Evolutionary conservation across 2,329 filamentous ascomycete genomes (phyloP), one percentile per base, ranked within the genome.

Genomic region (Ascosphaera apis): DNA sequence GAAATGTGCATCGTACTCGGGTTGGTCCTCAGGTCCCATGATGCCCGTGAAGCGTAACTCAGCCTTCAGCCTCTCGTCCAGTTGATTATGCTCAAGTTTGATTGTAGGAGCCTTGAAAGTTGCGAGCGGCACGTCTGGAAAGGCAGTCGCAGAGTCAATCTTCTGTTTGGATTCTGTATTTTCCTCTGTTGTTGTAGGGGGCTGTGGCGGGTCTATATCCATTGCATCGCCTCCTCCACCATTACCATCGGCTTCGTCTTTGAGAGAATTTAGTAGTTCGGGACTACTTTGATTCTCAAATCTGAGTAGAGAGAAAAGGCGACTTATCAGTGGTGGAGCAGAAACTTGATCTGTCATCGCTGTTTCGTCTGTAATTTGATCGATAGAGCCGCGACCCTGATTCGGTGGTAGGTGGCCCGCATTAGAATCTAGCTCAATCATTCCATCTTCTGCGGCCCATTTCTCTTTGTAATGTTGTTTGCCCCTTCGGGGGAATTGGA

Each of bases 391-490:
- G 28, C 84, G 74, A 1, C 84, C 66, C 45, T 88, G 76, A 49
- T 93, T 92, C 1, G 77, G 65, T 1, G 80, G 68, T 4, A 81
- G 64, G 43, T 71, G 74, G 38, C 82, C 74, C 30, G 66, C 62
- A 16, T 63, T 62, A 3, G 68, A 65, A 49, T 91, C 81, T 5
- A 84, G 60, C 27, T 74, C 66, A 62, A 82, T 76, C 34, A 69
- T 63, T 7, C 81, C 82, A 48, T 98, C 88, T 52, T 98, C 88
- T 44, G 92, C 83, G 0, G 82, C 77, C 88, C 88, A 98, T 7
- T 86, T 65, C 40, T 95, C 84, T 16, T 69, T 73, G 56, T 95
- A 98, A 48, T 82, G 76, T 46, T 74, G 75, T 52, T 80, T 78
- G 33, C 83, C 84, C 15, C 83, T 73, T 43, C 76, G 75, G 5